Conservation (phyloP, 352 stramenopile genomes). For the Phytophthora gonapodyides region DNA sequence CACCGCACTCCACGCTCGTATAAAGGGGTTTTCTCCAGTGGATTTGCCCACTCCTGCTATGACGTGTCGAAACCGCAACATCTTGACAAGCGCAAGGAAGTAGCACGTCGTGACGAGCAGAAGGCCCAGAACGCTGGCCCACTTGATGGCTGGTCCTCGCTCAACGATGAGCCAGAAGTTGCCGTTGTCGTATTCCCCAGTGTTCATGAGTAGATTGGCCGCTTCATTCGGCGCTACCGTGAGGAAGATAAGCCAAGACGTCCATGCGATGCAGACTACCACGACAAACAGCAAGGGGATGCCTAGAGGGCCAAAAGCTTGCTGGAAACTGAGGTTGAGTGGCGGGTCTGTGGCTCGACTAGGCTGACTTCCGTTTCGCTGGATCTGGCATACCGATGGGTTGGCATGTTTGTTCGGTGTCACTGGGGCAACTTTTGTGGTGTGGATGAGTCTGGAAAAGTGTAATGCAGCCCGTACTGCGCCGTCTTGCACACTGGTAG, state of each 20-base stretch:
- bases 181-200: constrained; percentile 36
- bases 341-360: neutral
- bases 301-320: constrained; percentile 28
- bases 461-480: neutral
- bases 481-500: neutral
- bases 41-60: neutral
- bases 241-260: constrained; percentile 34
- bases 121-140: constrained; percentile 13
- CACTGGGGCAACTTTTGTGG: constrained; percentile 3
- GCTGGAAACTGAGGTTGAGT: constrained; percentile 17
- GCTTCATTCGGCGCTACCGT: constrained; percentile 32
- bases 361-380: neutral
- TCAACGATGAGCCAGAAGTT: constrained; percentile 45
- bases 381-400: neutral
- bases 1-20: neutral
- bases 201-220: constrained; percentile 47
- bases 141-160: neutral
- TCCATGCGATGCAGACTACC: constrained; percentile 33
- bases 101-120: constrained; percentile 17
- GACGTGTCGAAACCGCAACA: constrained; percentile 12
- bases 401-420: neutral
- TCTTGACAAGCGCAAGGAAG: constrained; percentile 11
- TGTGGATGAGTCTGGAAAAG: neutral
- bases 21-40: neutral
- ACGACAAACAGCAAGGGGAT: constrained; percentile 22